These are phyloP conservation scores for Ceratobasidium sp. DNA, from an alignment of 1,284 basidiomycete genomes.

Conservation along the genomic window DNA sequence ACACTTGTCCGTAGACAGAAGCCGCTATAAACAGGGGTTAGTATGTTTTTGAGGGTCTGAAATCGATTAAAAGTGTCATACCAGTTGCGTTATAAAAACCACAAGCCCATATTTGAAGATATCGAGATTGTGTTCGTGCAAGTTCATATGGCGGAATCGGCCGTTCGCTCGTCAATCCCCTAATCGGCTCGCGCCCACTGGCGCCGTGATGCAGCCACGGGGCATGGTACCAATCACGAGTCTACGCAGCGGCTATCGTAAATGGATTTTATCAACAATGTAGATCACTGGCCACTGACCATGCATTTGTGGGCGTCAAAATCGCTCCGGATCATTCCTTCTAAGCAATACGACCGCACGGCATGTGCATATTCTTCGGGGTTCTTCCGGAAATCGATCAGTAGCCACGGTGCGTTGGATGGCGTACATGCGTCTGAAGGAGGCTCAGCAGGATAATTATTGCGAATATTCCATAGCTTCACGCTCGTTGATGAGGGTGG, in stretches of 20 bases:
- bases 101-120: constrained; percentile 36
- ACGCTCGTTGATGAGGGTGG: not conserved
- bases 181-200: constrained; percentile 28
- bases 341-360: not conserved
- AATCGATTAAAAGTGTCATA: not conserved
- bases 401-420: not conserved
- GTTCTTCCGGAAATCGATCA: not conserved
- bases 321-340: not conserved
- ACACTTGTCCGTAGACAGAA: constrained; percentile 27
- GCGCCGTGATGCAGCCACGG: constrained; percentile 31
- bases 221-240: constrained; percentile 35
- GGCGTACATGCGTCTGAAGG: not conserved
- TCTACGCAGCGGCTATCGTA: not conserved
- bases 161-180: constrained; percentile 27
- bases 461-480: not conserved
- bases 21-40: not conserved
- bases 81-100: constrained; percentile 37
- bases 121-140: constrained; percentile 6
- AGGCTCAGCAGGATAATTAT: not conserved
- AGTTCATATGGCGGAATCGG: constrained; percentile 28
- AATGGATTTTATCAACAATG: no score
- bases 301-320: constrained; percentile 4
- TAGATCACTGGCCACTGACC: not conserved
- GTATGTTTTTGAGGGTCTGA: not conserved
- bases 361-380: constrained; percentile 16